phyloP scores from a whole-genome alignment of 2,329 filamentous ascomycete species.

The Geosmithia putterillii region DNA sequence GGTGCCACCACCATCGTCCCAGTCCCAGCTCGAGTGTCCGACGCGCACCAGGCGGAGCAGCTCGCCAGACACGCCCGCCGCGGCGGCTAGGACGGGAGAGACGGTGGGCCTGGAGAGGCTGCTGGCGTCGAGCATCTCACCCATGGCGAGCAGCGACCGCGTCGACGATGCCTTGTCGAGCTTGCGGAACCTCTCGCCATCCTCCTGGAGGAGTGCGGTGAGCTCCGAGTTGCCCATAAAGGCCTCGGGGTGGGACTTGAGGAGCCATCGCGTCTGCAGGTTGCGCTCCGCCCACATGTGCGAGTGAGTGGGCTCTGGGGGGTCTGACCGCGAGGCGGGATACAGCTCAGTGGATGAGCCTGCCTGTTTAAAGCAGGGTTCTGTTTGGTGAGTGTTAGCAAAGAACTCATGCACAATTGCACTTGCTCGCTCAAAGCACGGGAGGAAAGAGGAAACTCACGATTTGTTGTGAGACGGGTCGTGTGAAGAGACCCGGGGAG shows the following conservation, averaged over 20 bases:
- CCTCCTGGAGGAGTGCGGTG: slow-evolving; percentile 20
- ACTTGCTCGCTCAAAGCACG: not conserved
- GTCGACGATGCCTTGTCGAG: slow-evolving; percentile 11
- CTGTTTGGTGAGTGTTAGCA: slow-evolving; percentile 7
- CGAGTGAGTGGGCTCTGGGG: slow-evolving; percentile 9
- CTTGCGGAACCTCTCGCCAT: slow-evolving; percentile 16
- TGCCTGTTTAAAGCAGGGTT: slow-evolving; percentile 16
- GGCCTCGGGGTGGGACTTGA: slow-evolving; percentile 37
- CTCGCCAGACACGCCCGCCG: slow-evolving; percentile 44
- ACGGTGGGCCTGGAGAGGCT: slow-evolving; percentile 10
- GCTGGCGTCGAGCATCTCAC: slow-evolving; percentile 35
- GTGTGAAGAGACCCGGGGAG: slow-evolving; percentile 16
- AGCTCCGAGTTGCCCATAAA: slow-evolving; percentile 23
- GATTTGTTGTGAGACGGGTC: slow-evolving; percentile 12
- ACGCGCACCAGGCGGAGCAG: slow-evolving; percentile 42
- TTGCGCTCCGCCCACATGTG: slow-evolving; percentile 16
- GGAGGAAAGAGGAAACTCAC: slow-evolving; percentile 9
- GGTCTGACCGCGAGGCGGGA: slow-evolving; percentile 14
- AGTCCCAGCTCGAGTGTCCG: slow-evolving; percentile 38
- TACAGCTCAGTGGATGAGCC: slow-evolving; percentile 21
- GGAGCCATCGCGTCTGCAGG: slow-evolving; percentile 35
- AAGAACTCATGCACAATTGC: not conserved
- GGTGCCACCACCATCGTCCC: slow-evolving; percentile 31
- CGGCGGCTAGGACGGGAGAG: slow-evolving; percentile 30
- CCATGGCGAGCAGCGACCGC: slow-evolving; percentile 36